Base-by-base conservation (phyloP, 805 yeast species). In the Blastobotrys peoriensis region DNA sequence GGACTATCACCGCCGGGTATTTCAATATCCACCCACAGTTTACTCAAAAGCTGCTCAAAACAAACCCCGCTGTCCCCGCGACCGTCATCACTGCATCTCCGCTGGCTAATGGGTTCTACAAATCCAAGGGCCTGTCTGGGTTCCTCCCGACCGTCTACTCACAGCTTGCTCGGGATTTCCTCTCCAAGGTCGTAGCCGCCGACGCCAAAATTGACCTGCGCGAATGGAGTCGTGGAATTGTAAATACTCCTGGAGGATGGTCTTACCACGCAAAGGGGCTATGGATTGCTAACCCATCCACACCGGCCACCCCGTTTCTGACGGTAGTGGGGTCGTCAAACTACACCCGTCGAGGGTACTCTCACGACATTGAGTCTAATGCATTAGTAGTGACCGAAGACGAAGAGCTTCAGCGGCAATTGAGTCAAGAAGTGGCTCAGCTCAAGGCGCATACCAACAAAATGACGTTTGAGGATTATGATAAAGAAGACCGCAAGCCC, bases 251-350 rank as follows among this genome's bases (percentile, higher is more conserved):
- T 0, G 74, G 70, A 22, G 98, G 98, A 1, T 91, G 98, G 98
- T 86, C 97, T 0, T 93, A 93, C 62, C 98, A 93, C 60, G 98
- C 98, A 10, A 93, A 93, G 60, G 98, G 98, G 1, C 67, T 91
- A 3, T 93, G 98, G 98, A 65, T 86, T 0, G 70, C 76, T 5
- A 68, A 70, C 9, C 83, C 87, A 0, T 70, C 65, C 2, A 25
- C 30, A 8, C 83, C 78, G 38, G 50, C 54, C 0, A 57, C 60
- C 9, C 96, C 97, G 1, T 72, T 82, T 16, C 65, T 86, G 9
- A 86, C 96, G 0, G 78, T 89, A 4, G 73, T 93, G 40, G 98
- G 98, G 0, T 86, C 96, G 0, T 87, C 97, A 0, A 93, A 93
- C 62, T 93, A 88, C 63, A 93, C 98, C 0, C 77, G 83, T 50